Evolutionary conservation across 495 filamentous ascomycete genomes (phyloP).

Genomic region (Penicillium odoratum): DNA sequence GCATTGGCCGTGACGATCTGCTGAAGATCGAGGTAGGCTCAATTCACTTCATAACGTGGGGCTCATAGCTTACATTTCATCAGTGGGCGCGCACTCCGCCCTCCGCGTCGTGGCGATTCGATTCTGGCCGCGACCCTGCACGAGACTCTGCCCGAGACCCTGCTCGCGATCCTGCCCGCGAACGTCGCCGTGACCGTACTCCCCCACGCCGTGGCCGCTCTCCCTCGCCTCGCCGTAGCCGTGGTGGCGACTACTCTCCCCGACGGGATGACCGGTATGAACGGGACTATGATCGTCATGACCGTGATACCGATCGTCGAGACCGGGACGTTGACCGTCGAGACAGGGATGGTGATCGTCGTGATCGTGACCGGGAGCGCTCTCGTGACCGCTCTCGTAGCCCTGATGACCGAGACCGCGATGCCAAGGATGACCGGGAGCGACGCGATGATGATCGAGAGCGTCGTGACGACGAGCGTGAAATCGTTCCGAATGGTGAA

Average conservation of each 20-base stretch:
- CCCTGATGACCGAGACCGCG: slow-evolving; percentile 66
- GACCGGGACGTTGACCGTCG: slow-evolving; percentile 62
- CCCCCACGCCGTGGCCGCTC: slow-evolving; percentile 77
- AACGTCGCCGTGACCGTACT: slow-evolving; percentile 70
- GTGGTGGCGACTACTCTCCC: slow-evolving; percentile 84
- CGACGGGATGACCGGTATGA: slow-evolving; percentile 89
- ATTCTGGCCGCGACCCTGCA: slow-evolving; percentile 76
- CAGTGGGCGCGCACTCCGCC: slow-evolving; percentile 99
- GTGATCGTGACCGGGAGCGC: slow-evolving; percentile 59
- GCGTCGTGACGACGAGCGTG: slow-evolving; percentile 50
- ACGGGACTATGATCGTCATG: slow-evolving; percentile 64
- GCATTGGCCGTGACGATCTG: slow-evolving; percentile 91
- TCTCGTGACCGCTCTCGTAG: slow-evolving; percentile 63
- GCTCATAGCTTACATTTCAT: slow-evolving; percentile 11
- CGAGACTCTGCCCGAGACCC: slow-evolving; percentile 42
- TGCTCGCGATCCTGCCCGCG: slow-evolving; percentile 69
- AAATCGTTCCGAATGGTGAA: slow-evolving; percentile 53
- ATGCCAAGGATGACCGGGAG: slow-evolving; percentile 66
- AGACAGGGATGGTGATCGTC: slow-evolving; percentile 65
- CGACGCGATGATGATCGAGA: slow-evolving; percentile 68
- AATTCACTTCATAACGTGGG: neutral
- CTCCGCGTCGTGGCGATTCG: slow-evolving; percentile 97
- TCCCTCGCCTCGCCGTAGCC: slow-evolving; percentile 72
- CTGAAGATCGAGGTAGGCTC: slow-evolving; percentile 91
- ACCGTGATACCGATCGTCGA: slow-evolving; percentile 75